phyloP scores from a whole-genome alignment of 805 yeast species.

The Sugiyamaella qingdaonensis region DNA sequence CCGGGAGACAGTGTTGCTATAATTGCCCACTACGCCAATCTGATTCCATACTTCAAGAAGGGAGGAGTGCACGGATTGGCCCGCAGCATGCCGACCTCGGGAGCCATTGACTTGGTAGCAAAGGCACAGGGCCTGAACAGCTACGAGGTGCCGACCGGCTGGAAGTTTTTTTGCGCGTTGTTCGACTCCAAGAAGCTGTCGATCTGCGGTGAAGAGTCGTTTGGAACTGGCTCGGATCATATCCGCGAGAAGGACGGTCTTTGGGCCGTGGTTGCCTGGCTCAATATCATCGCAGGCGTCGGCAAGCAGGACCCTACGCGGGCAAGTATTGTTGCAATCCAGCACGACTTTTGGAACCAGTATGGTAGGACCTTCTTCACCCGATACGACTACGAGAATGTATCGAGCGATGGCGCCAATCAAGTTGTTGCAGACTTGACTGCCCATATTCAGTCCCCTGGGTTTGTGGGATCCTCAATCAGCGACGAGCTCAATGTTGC shows the following conservation, averaged over 20 bases:
- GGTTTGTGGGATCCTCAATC: slow-evolving; percentile 51
- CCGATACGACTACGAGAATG: slow-evolving; percentile 89
- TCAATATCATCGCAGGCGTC: slow-evolving; percentile 86
- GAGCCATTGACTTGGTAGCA: slow-evolving; percentile 91
- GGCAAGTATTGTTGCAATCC: slow-evolving; percentile 75
- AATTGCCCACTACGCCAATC: slow-evolving; percentile 87
- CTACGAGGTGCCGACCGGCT: slow-evolving; percentile 97
- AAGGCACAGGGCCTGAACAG: slow-evolving; percentile 63
- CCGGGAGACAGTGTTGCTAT: slow-evolving; percentile 99
- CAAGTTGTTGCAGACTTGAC: slow-evolving; percentile 56
- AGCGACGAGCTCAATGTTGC: slow-evolving; percentile 50
- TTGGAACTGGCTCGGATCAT: slow-evolving; percentile 97
- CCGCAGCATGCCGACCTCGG: slow-evolving; percentile 95
- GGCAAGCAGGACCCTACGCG: slow-evolving; percentile 53
- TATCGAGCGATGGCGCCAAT: slow-evolving; percentile 68
- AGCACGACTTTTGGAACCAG: slow-evolving; percentile 78
- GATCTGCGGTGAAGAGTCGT: slow-evolving; percentile 97
- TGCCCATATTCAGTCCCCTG: slow-evolving; percentile 35
- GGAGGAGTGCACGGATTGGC: slow-evolving; percentile 91
- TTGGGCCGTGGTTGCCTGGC: slow-evolving; percentile 98
- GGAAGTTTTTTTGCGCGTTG: slow-evolving; percentile 96
- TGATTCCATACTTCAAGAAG: slow-evolving; percentile 86
- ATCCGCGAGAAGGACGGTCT: slow-evolving; percentile 96
- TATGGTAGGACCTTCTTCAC: slow-evolving; percentile 98
- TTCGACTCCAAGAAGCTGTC: slow-evolving; percentile 91